These are phyloP conservation scores for Cudoniella acicularis DNA, from an alignment of 495 filamentous ascomycete species.

Conservation along the genomic window DNA sequence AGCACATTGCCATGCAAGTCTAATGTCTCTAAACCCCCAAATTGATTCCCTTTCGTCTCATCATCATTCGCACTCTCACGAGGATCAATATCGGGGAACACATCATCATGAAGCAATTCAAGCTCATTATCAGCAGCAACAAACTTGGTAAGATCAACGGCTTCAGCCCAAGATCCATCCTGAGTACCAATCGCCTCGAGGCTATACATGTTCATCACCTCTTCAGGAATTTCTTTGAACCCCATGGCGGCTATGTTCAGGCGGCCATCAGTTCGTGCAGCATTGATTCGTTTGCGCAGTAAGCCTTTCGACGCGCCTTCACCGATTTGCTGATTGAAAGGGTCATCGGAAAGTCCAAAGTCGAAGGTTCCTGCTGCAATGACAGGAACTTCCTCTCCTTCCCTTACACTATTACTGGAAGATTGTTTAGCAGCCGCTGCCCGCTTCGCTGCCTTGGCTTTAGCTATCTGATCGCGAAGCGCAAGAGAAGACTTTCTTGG, in stretches of 20 bases:
- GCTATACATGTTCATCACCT: constrained; percentile 90
- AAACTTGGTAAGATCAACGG: constrained; percentile 85
- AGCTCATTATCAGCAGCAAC: constrained; percentile 92
- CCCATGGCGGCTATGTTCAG: constrained; percentile 89
- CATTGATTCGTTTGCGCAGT: constrained; percentile 69
- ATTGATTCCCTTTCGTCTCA: constrained; percentile 65
- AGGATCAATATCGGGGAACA: constrained; percentile 72
- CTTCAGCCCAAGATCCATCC: constrained; percentile 79
- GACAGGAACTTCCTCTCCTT: constrained; percentile 41
- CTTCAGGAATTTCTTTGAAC: constrained; percentile 72
- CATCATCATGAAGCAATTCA: constrained; percentile 60
- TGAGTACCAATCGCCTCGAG: constrained; percentile 50
- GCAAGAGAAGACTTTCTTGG: constrained; percentile 69
- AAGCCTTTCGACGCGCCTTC: constrained; percentile 57
- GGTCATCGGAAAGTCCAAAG: constrained; percentile 53
- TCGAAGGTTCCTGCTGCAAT: constrained; percentile 48
- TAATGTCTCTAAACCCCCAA: constrained; percentile 70
- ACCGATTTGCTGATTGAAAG: constrained; percentile 63
- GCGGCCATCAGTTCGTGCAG: constrained; percentile 73
- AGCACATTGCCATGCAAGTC: constrained; percentile 87
- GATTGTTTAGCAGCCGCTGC: constrained; percentile 44
- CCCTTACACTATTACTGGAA: constrained; percentile 25
- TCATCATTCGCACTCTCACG: constrained; percentile 55
- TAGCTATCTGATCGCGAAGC: constrained; percentile 86
- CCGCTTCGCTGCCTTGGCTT: constrained; percentile 81